phyloP scores from a whole-genome alignment of 1,139 yeast genomes.

The Suhomyces coccinellae region DNA sequence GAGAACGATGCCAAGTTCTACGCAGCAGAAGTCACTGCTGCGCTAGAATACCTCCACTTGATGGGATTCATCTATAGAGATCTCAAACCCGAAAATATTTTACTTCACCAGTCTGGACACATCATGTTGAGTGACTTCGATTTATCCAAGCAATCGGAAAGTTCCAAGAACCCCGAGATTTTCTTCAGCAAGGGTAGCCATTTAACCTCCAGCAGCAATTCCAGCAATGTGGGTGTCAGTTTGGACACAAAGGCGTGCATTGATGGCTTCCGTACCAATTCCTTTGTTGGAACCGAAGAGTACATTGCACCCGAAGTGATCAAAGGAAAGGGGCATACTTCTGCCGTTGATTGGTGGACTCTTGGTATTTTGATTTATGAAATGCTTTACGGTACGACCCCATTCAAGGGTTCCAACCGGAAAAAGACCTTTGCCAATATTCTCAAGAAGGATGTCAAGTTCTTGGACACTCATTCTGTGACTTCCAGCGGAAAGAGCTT shows the following conservation, averaged over 20 bases:
- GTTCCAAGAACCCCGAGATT: constrained; percentile 57
- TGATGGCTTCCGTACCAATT: constrained; percentile 93
- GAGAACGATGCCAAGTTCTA: constrained; percentile 92
- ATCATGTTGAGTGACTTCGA: constrained; percentile 98
- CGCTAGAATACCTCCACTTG: constrained; percentile 88
- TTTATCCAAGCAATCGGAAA: constrained; percentile 83
- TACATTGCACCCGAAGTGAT: constrained; percentile 98
- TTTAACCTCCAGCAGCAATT: constrained; percentile 18
- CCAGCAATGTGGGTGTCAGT: constrained; percentile 32
- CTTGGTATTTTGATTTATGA: constrained; percentile 88
- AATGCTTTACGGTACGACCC: constrained; percentile 94
- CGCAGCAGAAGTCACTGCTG: constrained; percentile 97
- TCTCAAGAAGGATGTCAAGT: constrained; percentile 77
- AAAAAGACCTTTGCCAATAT: constrained; percentile 88
- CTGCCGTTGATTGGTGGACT: constrained; percentile 99
- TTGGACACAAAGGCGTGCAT: constrained; percentile 92
- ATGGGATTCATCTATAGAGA: constrained; percentile 98
- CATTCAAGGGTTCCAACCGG: constrained; percentile 88
- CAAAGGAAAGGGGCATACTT: constrained; percentile 94
- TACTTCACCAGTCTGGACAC: constrained; percentile 93
- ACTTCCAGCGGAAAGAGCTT: constrained; percentile 76
- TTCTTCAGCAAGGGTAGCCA: constrained; percentile 33
- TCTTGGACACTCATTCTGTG: constrained; percentile 56
- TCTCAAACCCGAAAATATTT: constrained; percentile 90
- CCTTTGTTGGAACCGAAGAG: constrained; percentile 98